Conservation (phyloP, 2,329 filamentous ascomycete genomes). For the Aureobasidium sp. region DNA sequence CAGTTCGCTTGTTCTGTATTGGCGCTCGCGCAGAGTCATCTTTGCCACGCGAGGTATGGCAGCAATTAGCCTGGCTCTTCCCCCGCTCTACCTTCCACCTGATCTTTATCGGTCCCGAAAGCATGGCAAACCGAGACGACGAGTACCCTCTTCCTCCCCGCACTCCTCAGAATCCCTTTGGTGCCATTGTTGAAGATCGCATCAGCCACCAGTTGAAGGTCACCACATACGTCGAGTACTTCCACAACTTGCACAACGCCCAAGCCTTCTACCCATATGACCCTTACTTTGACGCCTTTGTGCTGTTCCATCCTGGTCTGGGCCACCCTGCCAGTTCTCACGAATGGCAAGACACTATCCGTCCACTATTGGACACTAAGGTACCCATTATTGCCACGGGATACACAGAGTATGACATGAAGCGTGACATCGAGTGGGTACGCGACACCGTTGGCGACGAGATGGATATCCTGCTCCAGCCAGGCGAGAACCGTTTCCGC, state of each 20-base stretch:
- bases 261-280: slow-evolving; percentile 90
- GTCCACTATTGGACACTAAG: slow-evolving; percentile 87
- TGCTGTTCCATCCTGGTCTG: slow-evolving; percentile 92
- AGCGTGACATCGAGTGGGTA: slow-evolving; percentile 86
- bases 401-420: slow-evolving; percentile 92
- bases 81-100: slow-evolving; percentile 85
- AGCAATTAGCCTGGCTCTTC: slow-evolving; percentile 90
- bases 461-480: slow-evolving; percentile 84
- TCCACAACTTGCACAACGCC: slow-evolving; percentile 88
- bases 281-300: slow-evolving; percentile 96
- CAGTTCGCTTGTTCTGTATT: slow-evolving; percentile 85
- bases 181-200: slow-evolving; percentile 86
- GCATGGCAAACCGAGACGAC: slow-evolving; percentile 85
- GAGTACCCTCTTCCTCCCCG: slow-evolving; percentile 87
- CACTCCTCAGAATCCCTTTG: slow-evolving; percentile 81
- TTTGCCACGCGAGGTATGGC: slow-evolving; percentile 85
- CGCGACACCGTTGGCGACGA: slow-evolving; percentile 77
- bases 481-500: slow-evolving; percentile 87
- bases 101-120: slow-evolving; percentile 91
- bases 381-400: slow-evolving; percentile 90
- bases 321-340: slow-evolving; percentile 89
- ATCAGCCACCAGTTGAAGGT: slow-evolving; percentile 89
- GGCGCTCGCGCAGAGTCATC: slow-evolving; percentile 97
- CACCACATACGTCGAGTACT: slow-evolving; percentile 95
- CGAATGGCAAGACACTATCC: slow-evolving; percentile 89